Conservation (phyloP, 1,284 basidiomycete species). For the Ustilago hordei region DNA sequence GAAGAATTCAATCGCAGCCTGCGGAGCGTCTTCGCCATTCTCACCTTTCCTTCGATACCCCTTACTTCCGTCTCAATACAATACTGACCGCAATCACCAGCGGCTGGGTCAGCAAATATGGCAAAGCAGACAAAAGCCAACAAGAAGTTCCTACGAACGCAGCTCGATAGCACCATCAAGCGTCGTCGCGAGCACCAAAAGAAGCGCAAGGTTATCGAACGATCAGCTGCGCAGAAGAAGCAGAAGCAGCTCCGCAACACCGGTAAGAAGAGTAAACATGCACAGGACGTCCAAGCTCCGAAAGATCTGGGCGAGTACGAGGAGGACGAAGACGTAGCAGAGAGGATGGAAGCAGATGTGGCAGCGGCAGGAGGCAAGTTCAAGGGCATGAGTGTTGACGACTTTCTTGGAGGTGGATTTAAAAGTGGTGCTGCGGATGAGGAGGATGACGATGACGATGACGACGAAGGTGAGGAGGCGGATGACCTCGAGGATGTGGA, state of each 20-base stretch:
- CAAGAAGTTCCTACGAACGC: slow-evolving; percentile 64
- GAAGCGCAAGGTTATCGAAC: slow-evolving; percentile 59
- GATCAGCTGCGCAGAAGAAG: slow-evolving; percentile 45
- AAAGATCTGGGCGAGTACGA: slow-evolving; percentile 46
- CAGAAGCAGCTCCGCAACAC: slow-evolving; percentile 46
- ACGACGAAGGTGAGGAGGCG: slow-evolving; percentile 43
- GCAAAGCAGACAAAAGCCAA: slow-evolving; percentile 65
- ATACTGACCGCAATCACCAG: not conserved
- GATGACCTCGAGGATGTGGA: slow-evolving; percentile 61
- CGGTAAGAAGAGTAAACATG: slow-evolving; percentile 35
- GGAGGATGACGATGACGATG: slow-evolving; percentile 49
- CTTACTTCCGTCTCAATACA: not conserved
- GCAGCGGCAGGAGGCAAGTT: slow-evolving; percentile 20
- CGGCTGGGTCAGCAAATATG: slow-evolving; percentile 42
- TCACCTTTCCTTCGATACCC: not conserved
- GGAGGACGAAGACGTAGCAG: slow-evolving; percentile 36
- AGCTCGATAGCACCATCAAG: slow-evolving; percentile 64
- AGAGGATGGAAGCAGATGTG: slow-evolving; percentile 19
- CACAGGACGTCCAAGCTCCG: slow-evolving; percentile 17
- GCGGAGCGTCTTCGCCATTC: not conserved
- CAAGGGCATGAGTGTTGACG: slow-evolving; percentile 64
- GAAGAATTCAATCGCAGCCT: not conserved
- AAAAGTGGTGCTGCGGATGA: slow-evolving; percentile 49
- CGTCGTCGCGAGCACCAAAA: slow-evolving; percentile 61
- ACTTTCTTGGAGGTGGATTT: slow-evolving; percentile 68